Conservation (phyloP, 1,284 basidiomycete genomes). For the Meira miltonrushii region DNA sequence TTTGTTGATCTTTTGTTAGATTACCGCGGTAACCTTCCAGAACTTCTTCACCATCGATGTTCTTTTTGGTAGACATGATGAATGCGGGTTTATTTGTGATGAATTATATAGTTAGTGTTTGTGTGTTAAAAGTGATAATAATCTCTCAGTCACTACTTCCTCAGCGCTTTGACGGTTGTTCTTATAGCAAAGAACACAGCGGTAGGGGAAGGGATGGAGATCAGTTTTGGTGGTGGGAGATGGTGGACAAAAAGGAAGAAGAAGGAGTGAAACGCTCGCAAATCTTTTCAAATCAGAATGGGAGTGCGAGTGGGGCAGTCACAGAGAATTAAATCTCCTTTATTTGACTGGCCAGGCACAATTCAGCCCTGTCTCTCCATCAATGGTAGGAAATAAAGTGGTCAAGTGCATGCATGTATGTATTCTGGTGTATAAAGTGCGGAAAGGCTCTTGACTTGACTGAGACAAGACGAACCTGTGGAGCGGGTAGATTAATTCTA, state of each 20-base stretch:
- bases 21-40: slow-evolving; percentile 28
- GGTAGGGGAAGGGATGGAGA: slow-evolving; percentile 12
- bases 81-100: too few species aligned
- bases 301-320: background rate
- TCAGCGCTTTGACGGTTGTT: slow-evolving; percentile 8
- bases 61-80: slow-evolving; percentile 32
- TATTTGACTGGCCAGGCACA: too few species aligned
- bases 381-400: too few species aligned
- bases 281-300: background rate
- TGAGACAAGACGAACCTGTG: too few species aligned
- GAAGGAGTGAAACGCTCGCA: background rate
- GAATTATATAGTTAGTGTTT: background rate
- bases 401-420: too few species aligned
- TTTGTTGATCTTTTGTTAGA: slow-evolving; percentile 37
- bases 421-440: too few species aligned
- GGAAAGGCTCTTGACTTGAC: too few species aligned
- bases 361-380: too few species aligned
- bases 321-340: too few species aligned
- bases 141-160: slow-evolving; percentile 9
- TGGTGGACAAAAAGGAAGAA: background rate
- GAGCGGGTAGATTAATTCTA: too few species aligned
- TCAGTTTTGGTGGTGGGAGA: background rate
- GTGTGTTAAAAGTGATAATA: background rate
- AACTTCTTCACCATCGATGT: slow-evolving; percentile 40
- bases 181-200: slow-evolving; percentile 14